Base-by-base conservation (phyloP, 2,329 filamentous ascomycete genomes). In the Westerdykella ornata region DNA sequence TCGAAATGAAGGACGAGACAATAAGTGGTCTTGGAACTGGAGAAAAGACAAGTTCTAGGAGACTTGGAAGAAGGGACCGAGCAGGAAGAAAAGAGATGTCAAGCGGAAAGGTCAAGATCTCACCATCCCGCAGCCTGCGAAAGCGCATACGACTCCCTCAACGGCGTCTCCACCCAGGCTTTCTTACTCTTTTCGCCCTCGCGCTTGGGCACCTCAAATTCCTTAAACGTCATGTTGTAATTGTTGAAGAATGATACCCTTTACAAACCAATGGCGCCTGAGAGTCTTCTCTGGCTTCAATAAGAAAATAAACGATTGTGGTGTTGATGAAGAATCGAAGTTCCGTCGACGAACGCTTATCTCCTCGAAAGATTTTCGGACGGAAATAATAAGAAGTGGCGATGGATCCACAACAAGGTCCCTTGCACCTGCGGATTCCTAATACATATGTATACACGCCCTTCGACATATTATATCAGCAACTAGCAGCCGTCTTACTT, bases 81-180 rank as follows among this genome's bases (percentile, higher is more conserved):
- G 31, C 17, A 47, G 41, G 29, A 33, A 42, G n/a, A n/a, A n/a
- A n/a, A n/a, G n/a, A n/a, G n/a, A 8, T 29, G 30, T 34, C 39
- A 35, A 30, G 29, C 42, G 29, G 30, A 33, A 7, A n/a, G 30
- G 30, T n/a, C n/a, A n/a, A 13, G 60, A 63, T 63, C 74, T 59
- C 68, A 85, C 82, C 84, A 89, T 65, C 84, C 85, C 51, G 83
- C 82, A 48, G 75, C 74, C 48, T 78, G 75, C 33, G 84, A 88
- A 29, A 89, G 73, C 12, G 77, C 70, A 38, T 74, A 71, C 3
- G 81, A 87, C 56, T 80, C 76, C 44, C 85, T 73, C 46, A 85
- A 73, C 18, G 85, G 85, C 14, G 85, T 89, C 60, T 82, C 71
- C 45, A 80, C 76, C 82, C 83, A 88, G 42, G 84, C 61, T 45